Evolutionary conservation across 495 filamentous ascomycete genomes (phyloP).

Genomic region (Annulohypoxylon maeteangense): DNA sequence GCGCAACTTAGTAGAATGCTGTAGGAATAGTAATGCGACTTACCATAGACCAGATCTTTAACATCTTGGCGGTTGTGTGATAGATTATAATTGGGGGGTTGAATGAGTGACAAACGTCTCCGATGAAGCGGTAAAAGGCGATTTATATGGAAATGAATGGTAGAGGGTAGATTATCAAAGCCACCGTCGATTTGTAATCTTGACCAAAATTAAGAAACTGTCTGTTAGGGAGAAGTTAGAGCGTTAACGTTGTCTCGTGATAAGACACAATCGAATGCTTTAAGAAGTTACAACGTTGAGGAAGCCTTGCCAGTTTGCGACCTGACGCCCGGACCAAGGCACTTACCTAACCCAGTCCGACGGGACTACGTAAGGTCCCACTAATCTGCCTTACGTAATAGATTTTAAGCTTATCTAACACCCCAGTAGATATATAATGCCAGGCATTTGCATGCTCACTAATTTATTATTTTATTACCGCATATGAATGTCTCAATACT

Average conservation of each 20-base stretch:
- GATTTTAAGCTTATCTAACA: not conserved
- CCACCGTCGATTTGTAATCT: not conserved
- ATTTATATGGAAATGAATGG: not conserved
- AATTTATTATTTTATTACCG: not conserved
- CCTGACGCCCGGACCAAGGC: not conserved
- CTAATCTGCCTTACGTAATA: not conserved
- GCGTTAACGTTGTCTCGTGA: slow-evolving; percentile 13
- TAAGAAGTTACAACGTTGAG: slow-evolving; percentile 3
- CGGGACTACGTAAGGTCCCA: not conserved
- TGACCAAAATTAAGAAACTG: not conserved
- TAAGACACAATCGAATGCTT: slow-evolving; percentile 12
- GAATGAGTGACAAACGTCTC: not conserved
- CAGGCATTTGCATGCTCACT: not conserved
- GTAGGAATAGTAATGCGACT: slow-evolving; percentile 28
- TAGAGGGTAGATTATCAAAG: not conserved
- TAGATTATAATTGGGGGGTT: not conserved
- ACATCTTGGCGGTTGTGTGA: slow-evolving; percentile 70
- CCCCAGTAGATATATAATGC: not conserved
- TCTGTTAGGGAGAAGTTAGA: not conserved
- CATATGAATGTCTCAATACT: not conserved
- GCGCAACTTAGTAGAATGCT: not conserved
- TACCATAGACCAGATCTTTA: slow-evolving; percentile 99
- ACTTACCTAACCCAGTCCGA: slow-evolving; percentile 9
- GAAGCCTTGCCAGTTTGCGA: slow-evolving; percentile 26
- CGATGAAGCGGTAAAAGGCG: too few relatives aligned